Conservation (phyloP, 75 land plant species). For the Gnetum montanum region DNA sequence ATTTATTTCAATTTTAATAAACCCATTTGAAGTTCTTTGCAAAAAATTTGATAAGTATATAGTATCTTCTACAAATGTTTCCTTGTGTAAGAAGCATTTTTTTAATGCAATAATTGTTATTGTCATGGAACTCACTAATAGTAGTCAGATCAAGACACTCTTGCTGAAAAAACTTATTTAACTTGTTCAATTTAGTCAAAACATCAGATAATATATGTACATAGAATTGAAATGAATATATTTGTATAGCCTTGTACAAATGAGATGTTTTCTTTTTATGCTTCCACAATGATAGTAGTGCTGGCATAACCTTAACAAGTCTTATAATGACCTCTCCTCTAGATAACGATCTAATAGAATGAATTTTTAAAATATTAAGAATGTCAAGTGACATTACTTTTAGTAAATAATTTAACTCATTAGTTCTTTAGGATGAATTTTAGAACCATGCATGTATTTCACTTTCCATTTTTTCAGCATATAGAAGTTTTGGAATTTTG, state of each 20-base stretch:
- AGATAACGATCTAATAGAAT: not conserved
- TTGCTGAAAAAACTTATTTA: not conserved
- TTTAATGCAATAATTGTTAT: too few species aligned
- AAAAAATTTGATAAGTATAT: too few species aligned
- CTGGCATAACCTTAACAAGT: not conserved
- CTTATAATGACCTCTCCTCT: not conserved
- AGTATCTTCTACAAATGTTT: too few species aligned
- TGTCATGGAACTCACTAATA: too few species aligned
- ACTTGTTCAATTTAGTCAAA: not conserved
- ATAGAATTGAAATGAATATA: not conserved
- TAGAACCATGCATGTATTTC: not conserved
- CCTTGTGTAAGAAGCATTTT: too few species aligned
- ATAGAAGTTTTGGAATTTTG: not conserved
- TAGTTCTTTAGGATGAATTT: not conserved
- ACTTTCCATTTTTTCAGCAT: not conserved
- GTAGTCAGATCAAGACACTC: not conserved
- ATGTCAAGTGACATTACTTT: not conserved
- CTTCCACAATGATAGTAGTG: not conserved
- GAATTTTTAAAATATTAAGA: not conserved
- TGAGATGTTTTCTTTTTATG: not conserved
- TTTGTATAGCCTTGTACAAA: not conserved
- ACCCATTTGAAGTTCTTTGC: too few species aligned
- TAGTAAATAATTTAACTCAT: not conserved
- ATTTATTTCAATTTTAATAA: too few species aligned
- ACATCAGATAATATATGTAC: not conserved